phyloP scores from a whole-genome alignment of 352 stramenopile species.

The Phytopythium cucurbitacearum region DNA sequence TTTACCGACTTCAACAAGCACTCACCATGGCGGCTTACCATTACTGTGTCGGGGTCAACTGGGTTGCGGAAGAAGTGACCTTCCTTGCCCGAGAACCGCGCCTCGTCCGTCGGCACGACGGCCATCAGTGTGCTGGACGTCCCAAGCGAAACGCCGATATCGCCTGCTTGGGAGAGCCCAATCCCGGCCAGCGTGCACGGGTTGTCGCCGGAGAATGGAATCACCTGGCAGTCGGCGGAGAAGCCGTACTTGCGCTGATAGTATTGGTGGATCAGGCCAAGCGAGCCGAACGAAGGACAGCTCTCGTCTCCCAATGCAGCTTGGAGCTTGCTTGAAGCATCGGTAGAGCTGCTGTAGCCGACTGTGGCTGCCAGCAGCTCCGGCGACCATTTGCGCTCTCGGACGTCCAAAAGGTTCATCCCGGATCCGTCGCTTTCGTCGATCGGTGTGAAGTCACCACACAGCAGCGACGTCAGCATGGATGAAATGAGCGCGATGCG shows the following conservation, averaged over 20 bases:
- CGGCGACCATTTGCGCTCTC: slow-evolving; percentile 45
- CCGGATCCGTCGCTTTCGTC: slow-evolving; percentile 78
- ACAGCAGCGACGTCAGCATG: slow-evolving; percentile 70
- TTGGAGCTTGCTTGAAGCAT: slow-evolving; percentile 19
- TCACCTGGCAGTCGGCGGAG: slow-evolving; percentile 42
- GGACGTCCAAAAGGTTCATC: slow-evolving; percentile 83
- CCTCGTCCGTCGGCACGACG: slow-evolving; percentile 34
- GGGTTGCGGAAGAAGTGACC: slow-evolving; percentile 84
- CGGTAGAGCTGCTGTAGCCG: slow-evolving; percentile 15
- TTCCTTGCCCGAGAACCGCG: slow-evolving; percentile 48
- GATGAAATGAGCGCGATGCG: slow-evolving; percentile 62
- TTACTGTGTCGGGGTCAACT: slow-evolving; percentile 58
- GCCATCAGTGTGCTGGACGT: slow-evolving; percentile 68
- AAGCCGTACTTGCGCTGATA: slow-evolving; percentile 70
- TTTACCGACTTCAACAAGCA: background rate
- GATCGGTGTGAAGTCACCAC: slow-evolving; percentile 59
- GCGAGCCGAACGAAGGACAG: slow-evolving; percentile 31
- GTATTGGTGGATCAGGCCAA: slow-evolving; percentile 52
- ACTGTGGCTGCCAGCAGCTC: slow-evolving; percentile 36
- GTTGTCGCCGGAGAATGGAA: slow-evolving; percentile 83
- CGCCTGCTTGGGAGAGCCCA: slow-evolving; percentile 43
- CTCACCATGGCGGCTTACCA: slow-evolving; percentile 22
- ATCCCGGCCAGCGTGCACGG: slow-evolving; percentile 70
- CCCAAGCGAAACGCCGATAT: slow-evolving; percentile 58
- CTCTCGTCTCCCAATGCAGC: slow-evolving; percentile 35